Evolutionary conservation across 331 rosid species (phyloP).

Genomic region (Rosa hybrid): DNA sequence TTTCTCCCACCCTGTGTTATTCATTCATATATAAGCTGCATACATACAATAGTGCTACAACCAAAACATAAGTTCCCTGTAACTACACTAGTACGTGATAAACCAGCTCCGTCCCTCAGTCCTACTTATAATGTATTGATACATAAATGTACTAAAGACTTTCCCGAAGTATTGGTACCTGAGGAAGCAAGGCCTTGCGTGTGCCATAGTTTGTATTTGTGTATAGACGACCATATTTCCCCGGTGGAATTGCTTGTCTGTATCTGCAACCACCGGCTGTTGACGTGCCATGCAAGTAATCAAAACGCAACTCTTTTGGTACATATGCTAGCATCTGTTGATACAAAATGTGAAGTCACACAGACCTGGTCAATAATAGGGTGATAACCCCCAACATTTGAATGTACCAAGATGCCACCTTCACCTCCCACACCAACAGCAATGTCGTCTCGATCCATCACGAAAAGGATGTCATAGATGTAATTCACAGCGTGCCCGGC

Average conservation of each 20-base stretch:
- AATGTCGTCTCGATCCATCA: conserved; percentile 24
- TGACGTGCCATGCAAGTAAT: conserved; percentile 5
- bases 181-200: conserved; percentile 28
- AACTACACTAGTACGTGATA: no score
- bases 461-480: conserved; percentile 19
- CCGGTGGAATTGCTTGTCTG: conserved; percentile 24
- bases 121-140: no score
- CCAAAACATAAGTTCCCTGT: no score
- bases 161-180: not conserved
- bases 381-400: conserved; percentile 27
- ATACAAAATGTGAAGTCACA: not conserved
- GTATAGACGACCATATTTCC: conserved; percentile 15
- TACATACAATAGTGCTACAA: no score
- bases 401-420: conserved; percentile 26
- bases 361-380: conserved; percentile 27
- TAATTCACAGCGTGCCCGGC: conserved; percentile 13
- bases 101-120: no score
- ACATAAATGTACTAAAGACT: no score
- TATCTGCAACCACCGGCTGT: conserved; percentile 24
- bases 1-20: no score
- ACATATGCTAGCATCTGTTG: not conserved
- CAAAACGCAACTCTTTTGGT: not conserved
- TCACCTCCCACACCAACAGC: conserved; percentile 25
- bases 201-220: conserved; percentile 14
- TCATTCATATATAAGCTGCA: no score